Conservation (phyloP, 2,329 filamentous ascomycete species). For the Claviceps pusilla region DNA sequence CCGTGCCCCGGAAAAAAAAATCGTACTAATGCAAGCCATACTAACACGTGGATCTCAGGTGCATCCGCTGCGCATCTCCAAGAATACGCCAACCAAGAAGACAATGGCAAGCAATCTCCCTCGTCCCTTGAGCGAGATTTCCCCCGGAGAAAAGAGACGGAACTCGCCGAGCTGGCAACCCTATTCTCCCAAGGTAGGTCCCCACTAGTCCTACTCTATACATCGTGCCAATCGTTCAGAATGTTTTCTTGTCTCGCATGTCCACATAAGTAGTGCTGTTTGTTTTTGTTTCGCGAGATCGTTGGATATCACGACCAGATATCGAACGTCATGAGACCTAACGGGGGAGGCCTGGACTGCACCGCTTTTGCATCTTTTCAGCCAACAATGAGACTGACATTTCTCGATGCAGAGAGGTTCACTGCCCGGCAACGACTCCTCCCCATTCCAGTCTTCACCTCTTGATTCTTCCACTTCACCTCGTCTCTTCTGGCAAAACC, state of each 20-base stretch:
- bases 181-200: conserved; percentile 24
- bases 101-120: conserved; percentile 42
- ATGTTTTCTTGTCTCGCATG: not conserved
- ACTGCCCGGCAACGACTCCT: conserved; percentile 53
- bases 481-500: conserved; percentile 79
- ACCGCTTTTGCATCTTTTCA: not conserved
- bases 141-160: conserved; percentile 66
- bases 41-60: conserved; percentile 32
- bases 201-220: not conserved
- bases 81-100: conserved; percentile 49
- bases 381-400: conserved; percentile 15
- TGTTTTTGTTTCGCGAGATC: not conserved
- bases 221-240: not conserved
- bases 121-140: conserved; percentile 77
- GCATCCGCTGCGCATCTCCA: conserved; percentile 67
- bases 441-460: conserved; percentile 75
- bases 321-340: not conserved
- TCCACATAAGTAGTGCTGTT: not conserved
- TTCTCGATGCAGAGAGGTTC: conserved; percentile 43
- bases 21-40: not conserved
- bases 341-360: not conserved
- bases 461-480: conserved; percentile 55
- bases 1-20: not conserved
- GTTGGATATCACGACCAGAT: not conserved
- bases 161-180: conserved; percentile 91